Conservation (phyloP, 108 stramenopile species). For the Skeletonema grethae region DNA sequence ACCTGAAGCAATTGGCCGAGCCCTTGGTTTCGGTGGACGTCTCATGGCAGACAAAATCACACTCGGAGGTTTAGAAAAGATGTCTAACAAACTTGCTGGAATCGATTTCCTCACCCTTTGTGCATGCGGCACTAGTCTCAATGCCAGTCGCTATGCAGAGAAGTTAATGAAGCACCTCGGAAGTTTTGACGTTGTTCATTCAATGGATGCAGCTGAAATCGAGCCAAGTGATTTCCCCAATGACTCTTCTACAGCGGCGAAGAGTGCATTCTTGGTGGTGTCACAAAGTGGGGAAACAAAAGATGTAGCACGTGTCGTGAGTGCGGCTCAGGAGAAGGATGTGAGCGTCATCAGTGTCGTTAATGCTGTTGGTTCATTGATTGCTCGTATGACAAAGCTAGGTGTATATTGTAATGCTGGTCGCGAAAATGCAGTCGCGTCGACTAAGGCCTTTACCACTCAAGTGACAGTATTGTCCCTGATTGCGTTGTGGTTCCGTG, state of each 20-base stretch:
- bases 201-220: conserved; percentile 92
- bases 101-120: conserved; percentile 85
- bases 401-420: conserved; percentile 99
- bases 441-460: conserved; percentile 99
- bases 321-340: conserved; percentile 81
- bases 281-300: conserved; percentile 97
- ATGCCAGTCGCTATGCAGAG: conserved; percentile 94
- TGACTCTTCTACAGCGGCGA: conserved; percentile 25
- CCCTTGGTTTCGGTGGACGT: conserved; percentile 87
- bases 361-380: conserved; percentile 96
- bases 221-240: conserved; percentile 82
- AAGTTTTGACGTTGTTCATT: conserved; percentile 85
- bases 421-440: conserved; percentile 99
- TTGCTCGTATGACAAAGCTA: conserved; percentile 95
- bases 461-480: conserved; percentile 98
- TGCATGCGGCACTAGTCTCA: conserved; percentile 94
- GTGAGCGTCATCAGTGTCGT: conserved; percentile 92
- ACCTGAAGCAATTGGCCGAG: conserved; percentile 93
- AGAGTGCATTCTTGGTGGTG: conserved; percentile 87
- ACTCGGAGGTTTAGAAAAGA: conserved; percentile 85
- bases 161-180: conserved; percentile 95
- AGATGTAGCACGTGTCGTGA: conserved; percentile 93
- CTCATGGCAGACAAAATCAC: conserved; percentile 65
- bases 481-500: conserved; percentile 95
- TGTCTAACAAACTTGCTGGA: conserved; percentile 58